These are phyloP conservation scores for Trichopus zeylanicus DNA, from an alignment of 116 monocot genomes.

Conservation along the genomic window DNA sequence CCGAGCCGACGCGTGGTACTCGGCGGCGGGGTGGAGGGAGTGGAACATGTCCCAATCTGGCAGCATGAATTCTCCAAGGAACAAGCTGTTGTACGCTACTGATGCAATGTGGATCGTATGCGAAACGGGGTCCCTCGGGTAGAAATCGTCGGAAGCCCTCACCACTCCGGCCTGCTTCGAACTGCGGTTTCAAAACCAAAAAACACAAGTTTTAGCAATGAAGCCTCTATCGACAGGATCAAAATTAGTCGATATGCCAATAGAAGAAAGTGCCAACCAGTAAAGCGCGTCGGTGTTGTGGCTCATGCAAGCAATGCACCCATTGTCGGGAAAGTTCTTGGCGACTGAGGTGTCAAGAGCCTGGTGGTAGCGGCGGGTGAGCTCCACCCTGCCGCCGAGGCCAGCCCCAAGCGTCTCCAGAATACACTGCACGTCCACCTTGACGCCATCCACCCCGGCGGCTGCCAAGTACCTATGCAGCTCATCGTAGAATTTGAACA, in stretches of 20 bases:
- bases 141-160: conserved; percentile 95
- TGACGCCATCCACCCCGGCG: conserved; percentile 80
- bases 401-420: conserved; percentile 84
- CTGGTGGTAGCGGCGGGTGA: conserved; percentile 62
- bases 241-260: background rate
- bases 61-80: conserved; percentile 93
- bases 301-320: conserved; percentile 98
- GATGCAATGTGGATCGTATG: conserved; percentile 96
- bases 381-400: conserved; percentile 66
- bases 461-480: conserved; percentile 61
- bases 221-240: background rate
- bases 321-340: conserved; percentile 79
- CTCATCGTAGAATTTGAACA: conserved; percentile 69
- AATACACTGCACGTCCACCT: conserved; percentile 87
- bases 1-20: conserved; percentile 85
- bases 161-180: conserved; percentile 80
- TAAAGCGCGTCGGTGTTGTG: conserved; percentile 83
- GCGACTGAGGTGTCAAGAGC: conserved; percentile 77
- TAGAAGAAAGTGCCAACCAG: conserved; percentile 28
- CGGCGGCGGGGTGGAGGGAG: conserved; percentile 81
- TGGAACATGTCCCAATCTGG: conserved; percentile 99
- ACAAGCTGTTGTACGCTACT: conserved; percentile 79
- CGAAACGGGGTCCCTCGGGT: conserved; percentile 73
- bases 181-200: conserved; percentile 20
- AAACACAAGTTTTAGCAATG: background rate